These are phyloP conservation scores for Ramaria sp. DNA, from an alignment of 768 basidiomycete species.

Conservation along the genomic window DNA sequence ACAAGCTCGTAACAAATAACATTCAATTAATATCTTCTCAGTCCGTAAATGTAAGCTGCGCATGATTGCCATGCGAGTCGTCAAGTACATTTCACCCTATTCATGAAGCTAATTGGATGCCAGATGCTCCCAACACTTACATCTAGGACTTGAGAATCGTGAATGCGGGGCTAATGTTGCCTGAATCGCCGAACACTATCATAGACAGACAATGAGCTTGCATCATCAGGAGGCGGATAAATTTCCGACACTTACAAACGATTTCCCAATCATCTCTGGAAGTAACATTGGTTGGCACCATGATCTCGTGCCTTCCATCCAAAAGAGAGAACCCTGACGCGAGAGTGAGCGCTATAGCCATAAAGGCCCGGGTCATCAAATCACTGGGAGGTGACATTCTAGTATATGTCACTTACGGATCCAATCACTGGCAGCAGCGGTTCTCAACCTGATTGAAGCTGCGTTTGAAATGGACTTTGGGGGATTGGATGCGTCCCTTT, in stretches of 20 bases:
- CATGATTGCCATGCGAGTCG: no score
- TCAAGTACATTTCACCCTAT: no score
- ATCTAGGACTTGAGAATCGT: slow-evolving; percentile 15
- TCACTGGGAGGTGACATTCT: no score
- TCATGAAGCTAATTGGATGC: no score
- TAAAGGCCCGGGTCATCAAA: background rate
- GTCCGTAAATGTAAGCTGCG: no score
- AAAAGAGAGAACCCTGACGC: slow-evolving; percentile 1
- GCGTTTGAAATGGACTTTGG: background rate
- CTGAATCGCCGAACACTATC: slow-evolving; percentile 29
- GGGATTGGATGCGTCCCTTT: slow-evolving; percentile 1
- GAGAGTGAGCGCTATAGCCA: background rate
- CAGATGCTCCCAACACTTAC: no score
- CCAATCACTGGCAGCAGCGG: background rate
- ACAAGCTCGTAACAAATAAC: no score
- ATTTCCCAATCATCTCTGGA: background rate
- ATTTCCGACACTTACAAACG: background rate
- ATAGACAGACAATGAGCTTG: background rate
- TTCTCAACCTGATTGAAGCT: background rate
- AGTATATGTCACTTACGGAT: background rate
- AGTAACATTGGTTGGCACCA: background rate
- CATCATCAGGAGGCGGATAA: background rate
- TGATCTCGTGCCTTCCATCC: background rate
- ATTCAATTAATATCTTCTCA: no score
- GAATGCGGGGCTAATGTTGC: slow-evolving; percentile 25